Evolutionary conservation across 495 filamentous ascomycete genomes (phyloP), one percentile per base, ranked within the genome.

Genomic region (Pyronema domesticum): DNA sequence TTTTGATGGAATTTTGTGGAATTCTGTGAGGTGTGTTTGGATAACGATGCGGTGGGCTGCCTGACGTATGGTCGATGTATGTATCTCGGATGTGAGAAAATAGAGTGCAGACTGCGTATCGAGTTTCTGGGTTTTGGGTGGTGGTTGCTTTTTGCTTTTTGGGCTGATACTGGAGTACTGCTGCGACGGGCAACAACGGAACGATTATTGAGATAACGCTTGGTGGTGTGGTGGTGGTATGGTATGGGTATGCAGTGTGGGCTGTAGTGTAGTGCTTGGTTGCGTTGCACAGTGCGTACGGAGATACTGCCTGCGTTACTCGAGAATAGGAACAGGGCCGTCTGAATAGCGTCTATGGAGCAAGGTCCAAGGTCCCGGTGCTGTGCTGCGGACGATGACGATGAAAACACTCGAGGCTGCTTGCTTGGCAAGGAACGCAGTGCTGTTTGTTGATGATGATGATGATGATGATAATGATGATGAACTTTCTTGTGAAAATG

Each of bases 81-180:
- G 23, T 30, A 30, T 30, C 23, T 30, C 11, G 17, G 45, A 7
- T 47, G 18, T 15, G 10, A 7, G 10, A 47, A 7, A 47, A 47
- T 47, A 17, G 45, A 47, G 3, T 47, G 45, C 45, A 23, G 13
- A 17, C 23, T 47, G 13, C 45, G 18, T 47, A 15, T 47, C 45
- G 3, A 47, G 45, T 47, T 47, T 47, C 45, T 47, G 45, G 45
- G n/a, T 47, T 47, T 19, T 47, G 45, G 45, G 45, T 15, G 18
- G 39, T 17, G 14, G 11, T 47, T 10, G 18, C 23, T 30, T 30
- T 30, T 30, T 30, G 1, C 2, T 5, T 30, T 30, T 30, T 30
- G 23, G 23, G 23, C 23, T 30, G 23, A 30, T 30, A 30, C 23
- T 30, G 2, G 5, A 30, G 5, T 30, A 3, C 10, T 47, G 45